Percentiles rank a stretch among this genome's conserved stretches.
Evolutionary conservation across 2,329 filamentous ascomycete genomes (phyloP).

Genomic region (Pseudogymnoascus sp.): DNA sequence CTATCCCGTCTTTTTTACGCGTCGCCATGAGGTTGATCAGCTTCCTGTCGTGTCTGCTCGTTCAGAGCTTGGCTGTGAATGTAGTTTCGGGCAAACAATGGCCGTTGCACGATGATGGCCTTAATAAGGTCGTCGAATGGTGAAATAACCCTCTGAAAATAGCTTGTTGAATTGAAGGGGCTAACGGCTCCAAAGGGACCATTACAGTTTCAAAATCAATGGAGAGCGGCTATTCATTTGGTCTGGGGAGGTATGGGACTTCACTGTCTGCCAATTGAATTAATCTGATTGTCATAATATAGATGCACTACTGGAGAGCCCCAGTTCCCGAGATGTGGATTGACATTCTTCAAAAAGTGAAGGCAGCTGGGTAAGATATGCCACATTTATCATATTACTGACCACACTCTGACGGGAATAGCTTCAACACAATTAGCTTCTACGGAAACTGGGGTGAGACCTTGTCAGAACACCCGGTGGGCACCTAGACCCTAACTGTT

Average conservation of each 20-base stretch:
- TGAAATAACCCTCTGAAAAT: background rate
- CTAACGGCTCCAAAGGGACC: conserved; percentile 34
- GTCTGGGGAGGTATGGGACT: conserved; percentile 36
- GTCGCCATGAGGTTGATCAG: background rate
- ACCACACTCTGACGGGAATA: conserved; percentile 11
- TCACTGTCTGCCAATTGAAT: too few species aligned
- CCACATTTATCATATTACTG: background rate
- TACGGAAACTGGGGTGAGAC: conserved; percentile 37
- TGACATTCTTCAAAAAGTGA: conserved; percentile 46
- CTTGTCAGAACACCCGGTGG: background rate
- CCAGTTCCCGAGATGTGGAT: conserved; percentile 45
- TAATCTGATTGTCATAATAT: background rate
- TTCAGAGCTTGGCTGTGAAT: conserved; percentile 1
- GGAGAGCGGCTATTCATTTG: conserved; percentile 46
- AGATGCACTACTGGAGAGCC: conserved; percentile 46
- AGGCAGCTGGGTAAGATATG: conserved; percentile 33
- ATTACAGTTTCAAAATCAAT: conserved; percentile 46
- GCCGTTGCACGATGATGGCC: conserved; percentile 42
- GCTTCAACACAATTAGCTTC: conserved; percentile 42
- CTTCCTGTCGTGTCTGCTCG: background rate
- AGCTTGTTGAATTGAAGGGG: background rate
- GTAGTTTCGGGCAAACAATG: conserved; percentile 28
- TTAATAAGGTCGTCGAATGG: conserved; percentile 42
- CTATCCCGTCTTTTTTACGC: background rate
- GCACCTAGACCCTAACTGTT: background rate